phyloP scores from a whole-genome alignment of 495 filamentous ascomycete genomes.

The Sphaerosporella brunnea region DNA sequence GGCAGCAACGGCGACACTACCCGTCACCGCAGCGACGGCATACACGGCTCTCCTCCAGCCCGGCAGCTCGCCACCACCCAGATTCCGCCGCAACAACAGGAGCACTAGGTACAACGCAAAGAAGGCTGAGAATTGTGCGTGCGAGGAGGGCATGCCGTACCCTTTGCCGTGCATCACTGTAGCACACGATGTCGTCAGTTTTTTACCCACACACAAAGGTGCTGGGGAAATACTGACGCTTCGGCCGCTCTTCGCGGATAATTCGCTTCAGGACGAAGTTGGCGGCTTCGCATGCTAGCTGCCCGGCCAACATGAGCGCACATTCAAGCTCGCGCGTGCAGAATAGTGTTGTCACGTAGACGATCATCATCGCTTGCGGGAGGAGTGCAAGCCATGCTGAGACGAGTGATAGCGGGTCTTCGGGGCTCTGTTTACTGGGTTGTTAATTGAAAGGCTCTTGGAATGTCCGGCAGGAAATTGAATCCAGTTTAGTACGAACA shows the following conservation, averaged over 20 bases:
- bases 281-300: constrained; percentile 81
- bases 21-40: constrained; percentile 37
- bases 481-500: too few species aligned
- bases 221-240: constrained; percentile 32
- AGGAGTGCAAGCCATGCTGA: constrained; percentile 88
- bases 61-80: constrained; percentile 27
- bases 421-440: constrained; percentile 48
- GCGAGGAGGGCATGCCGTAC: constrained; percentile 97
- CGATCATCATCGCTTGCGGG: constrained; percentile 74
- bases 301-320: constrained; percentile 73
- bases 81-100: constrained; percentile 65
- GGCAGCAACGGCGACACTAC: constrained; percentile 53
- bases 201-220: too few species aligned
- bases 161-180: constrained; percentile 74
- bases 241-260: constrained; percentile 80
- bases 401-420: constrained; percentile 64
- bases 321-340: constrained; percentile 81
- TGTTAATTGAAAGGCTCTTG: constrained; percentile 4
- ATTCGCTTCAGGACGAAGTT: constrained; percentile 80
- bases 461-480: neutral
- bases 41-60: constrained; percentile 23
- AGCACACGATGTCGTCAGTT: too few species aligned
- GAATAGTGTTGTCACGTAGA: constrained; percentile 79
- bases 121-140: constrained; percentile 85
- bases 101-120: constrained; percentile 68